Conservation (phyloP, 306 rosid species). For the Geum urbanum region DNA sequence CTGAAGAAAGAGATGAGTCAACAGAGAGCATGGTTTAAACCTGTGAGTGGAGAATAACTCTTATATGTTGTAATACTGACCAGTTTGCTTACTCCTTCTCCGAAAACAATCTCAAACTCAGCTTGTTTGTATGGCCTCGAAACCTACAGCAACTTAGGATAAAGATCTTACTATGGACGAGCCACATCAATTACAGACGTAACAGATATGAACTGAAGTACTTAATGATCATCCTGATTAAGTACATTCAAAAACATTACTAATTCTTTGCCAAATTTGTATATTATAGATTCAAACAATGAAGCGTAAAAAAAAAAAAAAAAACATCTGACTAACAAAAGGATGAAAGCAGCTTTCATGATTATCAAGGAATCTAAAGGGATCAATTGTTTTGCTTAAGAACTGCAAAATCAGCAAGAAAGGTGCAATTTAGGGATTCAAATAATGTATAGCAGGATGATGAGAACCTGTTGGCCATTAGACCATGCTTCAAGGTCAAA, state of each 20-base stretch:
- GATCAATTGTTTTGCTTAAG: not conserved
- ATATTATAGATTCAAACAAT: not conserved
- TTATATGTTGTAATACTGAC: slow-evolving; percentile 36
- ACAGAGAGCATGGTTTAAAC: slow-evolving; percentile 20
- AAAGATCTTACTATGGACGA: slow-evolving; percentile 16
- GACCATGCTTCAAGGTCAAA: not conserved
- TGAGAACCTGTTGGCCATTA: not conserved
- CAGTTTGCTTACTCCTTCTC: slow-evolving; percentile 86
- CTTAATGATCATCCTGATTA: not conserved
- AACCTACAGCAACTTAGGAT: slow-evolving; percentile 50
- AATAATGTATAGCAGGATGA: not conserved
- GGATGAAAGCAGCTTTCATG: not conserved
- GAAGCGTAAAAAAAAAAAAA: not conserved
- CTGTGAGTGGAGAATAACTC: slow-evolving; percentile 5
- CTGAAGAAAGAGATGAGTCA: slow-evolving; percentile 43
- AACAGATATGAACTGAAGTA: slow-evolving; percentile 3
- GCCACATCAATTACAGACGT: slow-evolving; percentile 17
- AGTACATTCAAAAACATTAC: not conserved
- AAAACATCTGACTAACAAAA: not conserved
- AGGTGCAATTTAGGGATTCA: not conserved
- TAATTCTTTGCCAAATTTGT: not conserved
- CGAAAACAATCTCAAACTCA: slow-evolving; percentile 91
- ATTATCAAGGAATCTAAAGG: not conserved
- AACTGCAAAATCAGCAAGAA: not conserved
- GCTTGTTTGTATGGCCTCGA: slow-evolving; percentile 98